Evolutionary conservation across 768 basidiomycete genomes (phyloP).

Genomic region (Serendipita sp.): DNA sequence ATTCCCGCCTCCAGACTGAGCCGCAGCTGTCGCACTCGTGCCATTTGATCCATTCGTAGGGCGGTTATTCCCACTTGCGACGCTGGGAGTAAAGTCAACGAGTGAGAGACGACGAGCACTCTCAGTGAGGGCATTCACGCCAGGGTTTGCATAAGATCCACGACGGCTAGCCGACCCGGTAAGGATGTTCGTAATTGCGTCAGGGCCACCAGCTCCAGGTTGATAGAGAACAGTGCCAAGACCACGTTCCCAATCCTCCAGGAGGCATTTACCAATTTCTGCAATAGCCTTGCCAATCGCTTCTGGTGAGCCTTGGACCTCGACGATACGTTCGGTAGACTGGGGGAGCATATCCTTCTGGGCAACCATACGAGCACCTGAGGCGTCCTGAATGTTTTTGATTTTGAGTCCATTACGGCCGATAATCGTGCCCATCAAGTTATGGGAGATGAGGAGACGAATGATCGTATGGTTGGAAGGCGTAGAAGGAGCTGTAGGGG

Average conservation of each 20-base stretch:
- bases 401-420: conserved; percentile 94
- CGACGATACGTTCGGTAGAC: conserved; percentile 96
- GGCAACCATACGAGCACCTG: conserved; percentile 95
- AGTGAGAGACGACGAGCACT: conserved; percentile 43
- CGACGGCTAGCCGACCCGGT: not conserved
- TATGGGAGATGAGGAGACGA: conserved; percentile 95
- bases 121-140: conserved; percentile 12
- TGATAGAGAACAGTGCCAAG: conserved; percentile 91
- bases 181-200: conserved; percentile 14
- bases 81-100: conserved; percentile 30
- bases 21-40: conserved; percentile 26
- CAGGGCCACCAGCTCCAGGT: conserved; percentile 48
- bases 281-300: conserved; percentile 84
- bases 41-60: conserved; percentile 21
- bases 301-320: conserved; percentile 88
- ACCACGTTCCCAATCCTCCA: conserved; percentile 94
- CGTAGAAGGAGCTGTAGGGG: conserved; percentile 48
- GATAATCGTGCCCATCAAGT: conserved; percentile 98
- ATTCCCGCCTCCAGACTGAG: conserved; percentile 20
- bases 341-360: conserved; percentile 99
- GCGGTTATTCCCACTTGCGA: conserved; percentile 27
- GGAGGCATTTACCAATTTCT: conserved; percentile 87
- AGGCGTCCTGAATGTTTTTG: conserved; percentile 93
- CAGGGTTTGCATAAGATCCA: not conserved
- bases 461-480: conserved; percentile 76